These are phyloP conservation scores for Mortierella antarctica DNA, from an alignment of 192 early-diverging fungal genomes.

Conservation along the genomic window DNA sequence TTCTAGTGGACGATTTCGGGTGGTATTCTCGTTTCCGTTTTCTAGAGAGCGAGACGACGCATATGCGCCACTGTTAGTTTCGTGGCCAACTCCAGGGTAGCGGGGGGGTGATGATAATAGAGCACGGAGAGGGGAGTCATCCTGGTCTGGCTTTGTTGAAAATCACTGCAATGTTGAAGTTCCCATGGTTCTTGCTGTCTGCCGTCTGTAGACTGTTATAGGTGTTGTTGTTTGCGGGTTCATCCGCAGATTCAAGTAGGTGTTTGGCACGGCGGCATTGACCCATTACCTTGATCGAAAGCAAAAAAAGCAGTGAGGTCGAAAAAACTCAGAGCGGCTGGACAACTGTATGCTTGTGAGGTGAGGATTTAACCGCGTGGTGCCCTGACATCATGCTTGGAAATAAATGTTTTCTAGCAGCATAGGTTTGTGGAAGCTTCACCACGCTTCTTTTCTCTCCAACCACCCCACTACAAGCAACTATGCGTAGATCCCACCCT, in stretches of 20 bases:
- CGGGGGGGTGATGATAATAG: not conserved
- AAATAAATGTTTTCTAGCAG: no score
- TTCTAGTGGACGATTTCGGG: conserved; percentile 39
- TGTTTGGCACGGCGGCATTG: not conserved
- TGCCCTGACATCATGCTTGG: not conserved
- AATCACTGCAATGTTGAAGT: not conserved
- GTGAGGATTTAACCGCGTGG: not conserved
- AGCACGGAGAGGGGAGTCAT: not conserved
- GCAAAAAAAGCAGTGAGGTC: conserved; percentile 44
- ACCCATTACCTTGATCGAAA: conserved; percentile 52
- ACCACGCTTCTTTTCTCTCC: not conserved
- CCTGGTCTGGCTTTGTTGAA: not conserved
- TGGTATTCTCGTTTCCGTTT: conserved; percentile 53
- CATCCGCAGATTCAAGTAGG: no score
- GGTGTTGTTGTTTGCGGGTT: not conserved
- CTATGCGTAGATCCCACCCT: conserved; percentile 20
- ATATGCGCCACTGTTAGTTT: no score
- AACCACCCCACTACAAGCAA: not conserved
- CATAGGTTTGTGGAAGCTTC: not conserved
- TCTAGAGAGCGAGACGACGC: conserved; percentile 1
- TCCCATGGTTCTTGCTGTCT: no score
- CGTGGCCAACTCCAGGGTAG: not conserved
- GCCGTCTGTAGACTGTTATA: no score
- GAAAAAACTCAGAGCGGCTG: conserved; percentile 8
- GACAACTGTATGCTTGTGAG: not conserved